Evolutionary conservation across 225 moss, liverwort and hornwort genomes (phyloP), one percentile per base, ranked within the genome.

Genomic region (Polytrichum formosum): DNA sequence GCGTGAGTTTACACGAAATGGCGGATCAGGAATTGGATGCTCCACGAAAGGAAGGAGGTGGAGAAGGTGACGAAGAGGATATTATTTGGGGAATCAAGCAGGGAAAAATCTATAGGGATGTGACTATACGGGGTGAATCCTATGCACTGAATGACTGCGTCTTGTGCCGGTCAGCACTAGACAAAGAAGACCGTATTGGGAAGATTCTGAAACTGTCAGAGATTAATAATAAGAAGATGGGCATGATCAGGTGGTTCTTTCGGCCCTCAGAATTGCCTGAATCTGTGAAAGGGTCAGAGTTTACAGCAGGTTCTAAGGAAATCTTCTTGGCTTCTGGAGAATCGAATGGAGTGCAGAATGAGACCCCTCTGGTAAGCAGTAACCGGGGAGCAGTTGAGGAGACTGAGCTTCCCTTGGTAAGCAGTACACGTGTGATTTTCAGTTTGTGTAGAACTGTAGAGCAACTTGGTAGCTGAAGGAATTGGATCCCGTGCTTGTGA

Each of bases 191-290:
- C 5, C 71, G 65, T 17, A 71, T 85, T 58, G 85, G 79, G 66
- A 85, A 85, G 63, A 82, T 85, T 0, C 81, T 79, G 81, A 79
- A 74, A 63, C 67, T 81, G 0, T 76, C 1, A 2, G 26, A 85
- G 72, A 74, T 67, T 55, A 46, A 76, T 55, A 31, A 68, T 26
- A 20, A 68, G 66, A 81, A 85, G 53, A 0, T 75, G 33, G 78
- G 81, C 63, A 78, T 70, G 0, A 27, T 85, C 6, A 67, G 85
- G n/a, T 85, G 85, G 85, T 85, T 85, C 61, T 78, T 85, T 61
- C 76, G 73, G 16, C 64, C 70, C 25, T 75, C 55, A 54, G 84
- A 84, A 0, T 61, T 84, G 8, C 84, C 80, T 6, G 67, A 64
- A 56, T 56, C 65, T 6, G 29, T 81, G 6, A 66, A 61, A n/a